Evolutionary conservation across 192 early-diverging fungal genomes (phyloP), one percentile per base, ranked within the genome.

Genomic region (Lunasporangiospora selenospora): DNA sequence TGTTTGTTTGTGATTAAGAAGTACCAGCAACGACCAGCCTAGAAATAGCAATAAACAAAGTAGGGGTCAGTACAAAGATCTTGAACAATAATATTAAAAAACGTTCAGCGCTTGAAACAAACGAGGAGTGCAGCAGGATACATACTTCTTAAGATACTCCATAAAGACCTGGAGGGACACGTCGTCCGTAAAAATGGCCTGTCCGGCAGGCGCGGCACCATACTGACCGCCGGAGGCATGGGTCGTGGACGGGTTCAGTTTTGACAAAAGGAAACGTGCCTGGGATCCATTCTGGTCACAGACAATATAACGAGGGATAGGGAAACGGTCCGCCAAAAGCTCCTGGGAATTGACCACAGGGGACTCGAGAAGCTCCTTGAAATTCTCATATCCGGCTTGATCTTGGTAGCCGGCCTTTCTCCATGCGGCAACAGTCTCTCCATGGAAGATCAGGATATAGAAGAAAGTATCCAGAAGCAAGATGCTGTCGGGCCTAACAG

Each of bases 391-490:
- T 54, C 90, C 91, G 16, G 91, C 86, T 67, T 97, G 89, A 52
- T 98, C 93, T 39, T 99, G 98, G 75, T 98, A 99, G 12, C 91
- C 91, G 6, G 93, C 93, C 60, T 96, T 93, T 42, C 98, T 83
- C 98, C 98, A 99, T 40, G 90, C 88, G 11, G 96, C 95, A 65
- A 99, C 91, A 1, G 93, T 97, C 66, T 94, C 93, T 43, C 98
- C 98, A 66, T 99, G 97, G 92, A 95, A 98, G 66, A 99, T 98
- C 27, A 99, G 88, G 36, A 98, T 91, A 78, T 99, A 95, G 90
- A 99, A 99, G 83, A 95, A 99, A 7, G 98, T 97, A 75, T 99
- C 98, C 23, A 99, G 80, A 8, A 99, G 80, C 45, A 99, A 67
- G 49, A 97, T 94, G 10, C 87, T 87, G 63, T 99, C 94, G 16